phyloP scores from a whole-genome alignment of 306 rosid genomes.

The Cucurbita pepo region DNA sequence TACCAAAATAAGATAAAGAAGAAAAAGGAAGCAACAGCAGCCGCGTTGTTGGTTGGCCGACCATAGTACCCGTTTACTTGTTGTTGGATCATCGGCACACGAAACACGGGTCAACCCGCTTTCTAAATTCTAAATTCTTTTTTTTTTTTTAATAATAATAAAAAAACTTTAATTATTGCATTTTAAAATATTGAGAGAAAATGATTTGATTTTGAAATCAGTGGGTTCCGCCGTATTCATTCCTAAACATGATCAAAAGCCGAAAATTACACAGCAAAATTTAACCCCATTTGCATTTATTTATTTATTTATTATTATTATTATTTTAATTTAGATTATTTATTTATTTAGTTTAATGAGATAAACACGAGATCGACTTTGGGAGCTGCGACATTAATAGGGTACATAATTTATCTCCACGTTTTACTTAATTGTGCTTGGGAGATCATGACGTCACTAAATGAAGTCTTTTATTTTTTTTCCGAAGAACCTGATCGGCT shows the following conservation, averaged over 20 bases:
- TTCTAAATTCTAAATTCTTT: not conserved
- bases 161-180: not conserved
- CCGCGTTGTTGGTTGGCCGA: not conserved
- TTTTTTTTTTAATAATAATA: too few relatives aligned
- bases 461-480: too few relatives aligned
- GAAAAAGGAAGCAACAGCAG: not conserved
- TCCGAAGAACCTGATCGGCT: too few relatives aligned
- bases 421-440: too few relatives aligned
- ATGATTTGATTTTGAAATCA: not conserved
- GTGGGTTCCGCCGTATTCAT: not conserved
- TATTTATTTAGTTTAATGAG: too few relatives aligned
- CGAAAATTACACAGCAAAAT: not conserved
- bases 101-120: constrained; percentile 5
- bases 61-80: not conserved
- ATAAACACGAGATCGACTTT: too few relatives aligned
- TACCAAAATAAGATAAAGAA: not conserved
- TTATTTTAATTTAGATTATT: not conserved
- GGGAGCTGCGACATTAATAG: too few relatives aligned
- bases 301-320: not conserved
- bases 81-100: not conserved
- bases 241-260: not conserved
- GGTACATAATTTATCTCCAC: too few relatives aligned
- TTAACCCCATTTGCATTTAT: not conserved
- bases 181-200: not conserved
- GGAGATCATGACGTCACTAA: too few relatives aligned